Percentiles rank a stretch among this genome's conserved stretches.
Evolutionary conservation across 495 filamentous ascomycete genomes (phyloP).

Genomic region (Aspergillus wentii): DNA sequence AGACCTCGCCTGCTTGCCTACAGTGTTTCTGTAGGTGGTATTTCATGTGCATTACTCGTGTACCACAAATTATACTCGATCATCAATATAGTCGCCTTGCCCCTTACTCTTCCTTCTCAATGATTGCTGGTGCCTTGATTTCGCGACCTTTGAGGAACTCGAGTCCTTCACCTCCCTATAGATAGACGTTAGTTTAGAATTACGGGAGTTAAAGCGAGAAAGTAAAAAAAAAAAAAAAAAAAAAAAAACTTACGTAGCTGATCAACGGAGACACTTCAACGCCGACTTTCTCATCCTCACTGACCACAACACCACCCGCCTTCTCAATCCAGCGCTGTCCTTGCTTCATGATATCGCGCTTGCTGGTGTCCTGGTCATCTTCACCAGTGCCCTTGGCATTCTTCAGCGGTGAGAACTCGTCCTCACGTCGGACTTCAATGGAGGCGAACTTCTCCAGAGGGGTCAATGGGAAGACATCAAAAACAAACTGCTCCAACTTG

Average conservation of each 20-base stretch:
- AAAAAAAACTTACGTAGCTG: constrained; percentile 78
- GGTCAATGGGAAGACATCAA: constrained; percentile 93
- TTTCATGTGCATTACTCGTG: no score
- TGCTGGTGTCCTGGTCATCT: constrained; percentile 92
- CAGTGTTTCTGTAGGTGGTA: no score
- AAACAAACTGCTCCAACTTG: constrained; percentile 99
- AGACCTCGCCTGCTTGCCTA: no score
- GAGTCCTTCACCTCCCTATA: constrained; percentile 84
- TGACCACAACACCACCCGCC: constrained; percentile 71
- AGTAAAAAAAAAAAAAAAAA: constrained; percentile 5
- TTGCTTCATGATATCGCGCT: constrained; percentile 81
- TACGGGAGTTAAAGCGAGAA: constrained; percentile 14
- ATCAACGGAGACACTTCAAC: constrained; percentile 91
- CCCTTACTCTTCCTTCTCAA: constrained; percentile 63
- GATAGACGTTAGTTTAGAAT: constrained; percentile 18
- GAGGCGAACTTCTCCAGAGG: constrained; percentile 85
- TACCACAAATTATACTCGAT: no score
- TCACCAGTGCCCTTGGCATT: constrained; percentile 87
- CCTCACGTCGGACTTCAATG: constrained; percentile 93
- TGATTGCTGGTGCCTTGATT: constrained; percentile 69
- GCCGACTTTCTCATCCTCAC: constrained; percentile 57
- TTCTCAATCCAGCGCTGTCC: constrained; percentile 78
- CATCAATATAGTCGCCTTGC: no score
- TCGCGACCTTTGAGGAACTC: constrained; percentile 68
- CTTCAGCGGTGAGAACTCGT: constrained; percentile 98